Percentiles rank a stretch among this genome's conserved stretches.
These are phyloP conservation scores for Capronia epimyces DNA, from an alignment of 2,329 filamentous ascomycete genomes.

Conservation along the genomic window DNA sequence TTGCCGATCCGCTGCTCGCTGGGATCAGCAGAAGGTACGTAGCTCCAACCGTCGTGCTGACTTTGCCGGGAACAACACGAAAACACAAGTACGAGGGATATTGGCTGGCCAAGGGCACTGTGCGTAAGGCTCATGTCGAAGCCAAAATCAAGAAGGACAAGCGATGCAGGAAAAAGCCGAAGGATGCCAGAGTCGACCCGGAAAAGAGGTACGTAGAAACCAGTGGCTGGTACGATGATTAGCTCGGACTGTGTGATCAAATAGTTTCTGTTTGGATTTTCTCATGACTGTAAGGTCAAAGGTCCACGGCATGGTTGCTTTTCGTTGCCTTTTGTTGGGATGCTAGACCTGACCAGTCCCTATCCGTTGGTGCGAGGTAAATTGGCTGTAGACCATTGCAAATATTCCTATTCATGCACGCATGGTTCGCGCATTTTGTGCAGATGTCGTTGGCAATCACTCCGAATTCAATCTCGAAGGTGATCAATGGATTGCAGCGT, in stretches of 20 bases:
- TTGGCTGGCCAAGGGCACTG: constrained; percentile 15
- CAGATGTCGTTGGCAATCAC: neutral
- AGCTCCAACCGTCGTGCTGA: constrained; percentile 1
- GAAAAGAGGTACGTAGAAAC: constrained; percentile 9
- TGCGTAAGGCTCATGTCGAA: constrained; percentile 6
- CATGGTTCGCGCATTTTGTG: no score
- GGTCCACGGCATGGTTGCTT: no score
- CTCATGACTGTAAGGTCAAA: neutral
- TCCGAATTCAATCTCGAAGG: neutral
- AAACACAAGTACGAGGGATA: constrained; percentile 12
- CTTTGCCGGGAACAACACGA: constrained; percentile 12
- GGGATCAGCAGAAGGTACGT: constrained; percentile 12
- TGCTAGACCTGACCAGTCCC: no score
- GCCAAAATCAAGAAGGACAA: constrained; percentile 2
- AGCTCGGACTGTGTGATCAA: neutral
- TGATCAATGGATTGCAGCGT: constrained; percentile 24
- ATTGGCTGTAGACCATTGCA: no score
- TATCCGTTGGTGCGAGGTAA: no score
- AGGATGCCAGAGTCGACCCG: neutral
- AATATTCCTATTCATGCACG: no score
- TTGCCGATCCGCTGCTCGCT: neutral
- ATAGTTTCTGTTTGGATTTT: neutral
- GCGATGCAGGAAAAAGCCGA: constrained; percentile 1
- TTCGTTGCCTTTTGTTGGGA: no score
- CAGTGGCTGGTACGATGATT: constrained; percentile 19